Base-by-base conservation (phyloP, 2,329 filamentous ascomycete species). In the Xylariaceae sp. region DNA sequence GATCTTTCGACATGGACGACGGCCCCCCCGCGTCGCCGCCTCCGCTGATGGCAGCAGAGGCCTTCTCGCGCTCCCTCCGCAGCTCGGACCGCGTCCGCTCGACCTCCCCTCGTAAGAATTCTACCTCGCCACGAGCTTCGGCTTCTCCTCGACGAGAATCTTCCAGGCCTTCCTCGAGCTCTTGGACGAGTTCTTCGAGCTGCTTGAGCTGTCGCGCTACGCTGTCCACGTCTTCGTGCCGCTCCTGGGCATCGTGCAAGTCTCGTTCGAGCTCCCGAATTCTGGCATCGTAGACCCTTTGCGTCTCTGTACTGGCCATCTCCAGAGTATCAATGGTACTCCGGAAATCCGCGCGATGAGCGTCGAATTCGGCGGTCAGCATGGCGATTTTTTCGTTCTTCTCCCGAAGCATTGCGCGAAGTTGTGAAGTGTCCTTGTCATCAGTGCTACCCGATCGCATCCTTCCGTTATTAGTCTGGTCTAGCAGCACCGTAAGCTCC, bases 311-410 rank as follows among this genome's bases (percentile, higher is more conserved):
- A 53, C 88, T 94, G 3, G 92, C 93, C 65, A 96, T 76, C 59
- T 98, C 92, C 32, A 98, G 69, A 0, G 90, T 94, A 61, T 98
- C 92, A 41, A 98, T 92, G 13, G 92, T 98, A 58, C 86, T 94
- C 46, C 92, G 73, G 61, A 98, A 98, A 58, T 98, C 92, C 13
- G 92, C 90, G 38, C 92, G 76, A 56, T 98, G 90, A 8, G 83
- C 78, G 54, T 98, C 92, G 50, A 98, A 98, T 55, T 98, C 92
- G 7, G 85, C 77, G 1, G 89, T 96, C 47, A 98, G 73, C 68
- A 90, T 80, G 17, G 83, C 80, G 45, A 98, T 95, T 65, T 89
- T 94, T 38, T 98, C 92, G 51, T 95, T 95, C 71, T 94, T 95
- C 61, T 98, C 92, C 16, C 86, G 75, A 34, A 98, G 63, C 48